Percentiles rank a stretch among this genome's conserved stretches.
Conservation (phyloP, 495 filamentous ascomycete species). For the Penicillium waksmanii region DNA sequence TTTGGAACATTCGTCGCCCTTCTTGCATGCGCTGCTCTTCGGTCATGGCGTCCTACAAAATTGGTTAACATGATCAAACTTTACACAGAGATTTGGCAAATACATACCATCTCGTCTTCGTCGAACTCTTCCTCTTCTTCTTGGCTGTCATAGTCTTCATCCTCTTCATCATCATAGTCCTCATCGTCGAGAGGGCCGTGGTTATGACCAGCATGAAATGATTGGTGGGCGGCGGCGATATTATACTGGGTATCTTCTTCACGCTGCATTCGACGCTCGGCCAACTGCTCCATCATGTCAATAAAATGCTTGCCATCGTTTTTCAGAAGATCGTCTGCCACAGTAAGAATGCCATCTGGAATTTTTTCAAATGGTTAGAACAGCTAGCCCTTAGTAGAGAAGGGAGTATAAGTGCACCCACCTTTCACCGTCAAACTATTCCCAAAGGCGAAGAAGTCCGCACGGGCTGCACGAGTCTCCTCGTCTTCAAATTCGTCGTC, state of each 20-base stretch:
- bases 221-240: constrained; percentile 60
- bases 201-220: constrained; percentile 63
- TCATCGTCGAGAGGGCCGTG: constrained; percentile 74
- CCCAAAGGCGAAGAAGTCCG: constrained; percentile 95
- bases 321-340: constrained; percentile 96
- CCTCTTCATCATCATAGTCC: constrained; percentile 76
- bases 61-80: not conserved
- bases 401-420: constrained; percentile 42
- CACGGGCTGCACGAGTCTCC: constrained; percentile 53
- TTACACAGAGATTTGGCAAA: not conserved
- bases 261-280: constrained; percentile 93
- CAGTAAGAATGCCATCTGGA: constrained; percentile 94
- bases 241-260: constrained; percentile 86
- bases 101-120: constrained; percentile 78
- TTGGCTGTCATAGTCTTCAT: constrained; percentile 86
- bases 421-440: constrained; percentile 97
- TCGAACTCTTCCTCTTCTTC: constrained; percentile 88
- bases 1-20: constrained; percentile 98
- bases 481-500: constrained; percentile 60
- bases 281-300: constrained; percentile 99
- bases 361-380: constrained; percentile 32
- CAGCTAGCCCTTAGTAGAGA: constrained; percentile 23
- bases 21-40: constrained; percentile 99
- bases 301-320: constrained; percentile 99
- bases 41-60: constrained; percentile 82